These are phyloP conservation scores for Leccinellum albellum DNA, from an alignment of 768 basidiomycete species.

Conservation along the genomic window DNA sequence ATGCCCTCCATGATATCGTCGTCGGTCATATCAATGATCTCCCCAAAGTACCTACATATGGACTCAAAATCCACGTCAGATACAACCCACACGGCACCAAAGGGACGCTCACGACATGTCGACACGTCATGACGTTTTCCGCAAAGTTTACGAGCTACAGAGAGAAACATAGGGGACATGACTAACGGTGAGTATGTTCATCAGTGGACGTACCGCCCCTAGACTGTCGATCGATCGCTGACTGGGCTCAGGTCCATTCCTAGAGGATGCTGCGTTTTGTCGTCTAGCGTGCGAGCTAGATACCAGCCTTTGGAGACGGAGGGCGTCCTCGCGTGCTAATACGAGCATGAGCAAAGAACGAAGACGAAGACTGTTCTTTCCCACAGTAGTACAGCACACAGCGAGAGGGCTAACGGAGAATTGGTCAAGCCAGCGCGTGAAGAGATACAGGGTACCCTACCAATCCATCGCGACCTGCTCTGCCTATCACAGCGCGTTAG, in stretches of 20 bases:
- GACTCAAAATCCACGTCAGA: constrained; percentile 36
- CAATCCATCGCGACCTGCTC: constrained; percentile 74
- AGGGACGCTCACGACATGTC: constrained; percentile 59
- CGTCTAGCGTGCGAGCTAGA: constrained; percentile 44
- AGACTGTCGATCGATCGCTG: constrained; percentile 67
- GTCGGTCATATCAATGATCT: constrained; percentile 51
- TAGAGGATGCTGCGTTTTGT: constrained; percentile 36
- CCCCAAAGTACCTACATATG: constrained; percentile 81
- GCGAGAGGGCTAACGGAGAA: constrained; percentile 57
- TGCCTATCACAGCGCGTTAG: constrained; percentile 41
- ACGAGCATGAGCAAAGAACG: neutral
- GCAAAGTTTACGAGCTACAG: constrained; percentile 48
- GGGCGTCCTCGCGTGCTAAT: constrained; percentile 72
- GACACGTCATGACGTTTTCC: constrained; percentile 56
- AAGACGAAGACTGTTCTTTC: constrained; percentile 11
- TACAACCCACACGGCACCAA: neutral
- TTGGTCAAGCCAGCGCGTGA: neutral
- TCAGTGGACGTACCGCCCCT: constrained; percentile 42
- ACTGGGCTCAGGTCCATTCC: constrained; percentile 57
- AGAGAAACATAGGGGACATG: neutral
- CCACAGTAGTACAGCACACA: constrained; percentile 81
- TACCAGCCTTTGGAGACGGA: constrained; percentile 53
- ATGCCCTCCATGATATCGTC: constrained; percentile 43
- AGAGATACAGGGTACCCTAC: constrained; percentile 37
- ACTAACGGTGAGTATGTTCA: constrained; percentile 17